Base-by-base conservation (phyloP, 208 protist genomes). In the Trypanosoma theileri region DNA sequence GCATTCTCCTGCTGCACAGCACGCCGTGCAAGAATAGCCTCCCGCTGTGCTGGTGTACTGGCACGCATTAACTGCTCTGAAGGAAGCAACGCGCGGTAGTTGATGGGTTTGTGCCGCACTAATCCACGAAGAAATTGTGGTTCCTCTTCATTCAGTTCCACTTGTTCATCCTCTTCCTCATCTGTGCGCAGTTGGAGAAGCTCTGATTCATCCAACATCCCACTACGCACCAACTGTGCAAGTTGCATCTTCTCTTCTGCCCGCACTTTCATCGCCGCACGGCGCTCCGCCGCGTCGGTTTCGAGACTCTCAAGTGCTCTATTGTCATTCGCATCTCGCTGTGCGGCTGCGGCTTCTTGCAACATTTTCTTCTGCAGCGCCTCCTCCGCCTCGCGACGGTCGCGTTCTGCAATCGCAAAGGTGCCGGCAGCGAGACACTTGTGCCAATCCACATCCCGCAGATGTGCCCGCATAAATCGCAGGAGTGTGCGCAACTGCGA, bases 221-320 rank as follows among this genome's bases (percentile, higher is more conserved):
- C 91, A 59, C 73, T 86, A 57, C 88, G 88, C 35, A 93, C 88
- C 59, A 89, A 75, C 79, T 94, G 88, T 17, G 88, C 86, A 62
- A 96, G 82, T 46, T 84, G 91, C 71, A 96, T 93, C 74, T 91
- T 84, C 64, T 96, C 88, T 74, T 96, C 88, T 50, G 86, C 82
- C 26, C 86, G 86, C 31, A 92, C 85, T 66, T 89, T 86, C 88
- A 96, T 89, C 48, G 77, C 79, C 26, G 77, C 74, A 56, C 79
- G 77, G 66, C 84, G 84, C 74, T 81, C 76, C 28, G 65, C 69
- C 4, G 81, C 64, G 26, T 80, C 79, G 46, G 83, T 77, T 59
- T 59, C 26, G 57, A 84, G 73, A 62, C 64, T 83, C 40, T 76
- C 44, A 8, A 78, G 59, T 10, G 69, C 76, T 67, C 31, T 61